Base-by-base conservation (phyloP, 139 green algal species). In the Chlorella sorokiniana region DNA sequence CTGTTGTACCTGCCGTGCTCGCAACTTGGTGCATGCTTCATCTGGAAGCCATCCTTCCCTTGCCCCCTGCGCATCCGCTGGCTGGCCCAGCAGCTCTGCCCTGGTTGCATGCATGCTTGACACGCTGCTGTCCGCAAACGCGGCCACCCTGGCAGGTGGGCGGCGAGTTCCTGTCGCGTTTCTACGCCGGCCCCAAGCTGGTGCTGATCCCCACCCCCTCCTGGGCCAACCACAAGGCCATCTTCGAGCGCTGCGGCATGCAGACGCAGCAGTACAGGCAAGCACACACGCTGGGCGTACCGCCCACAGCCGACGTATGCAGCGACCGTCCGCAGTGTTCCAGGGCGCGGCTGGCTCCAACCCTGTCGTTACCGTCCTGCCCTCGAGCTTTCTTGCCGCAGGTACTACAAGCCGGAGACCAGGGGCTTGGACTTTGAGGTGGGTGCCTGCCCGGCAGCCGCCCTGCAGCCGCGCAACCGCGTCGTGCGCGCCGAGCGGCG, bases 181-280 rank as follows among this genome's bases (percentile, higher is more conserved):
- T 94, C 85, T 78, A 96, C 23, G 91, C 94, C 42, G 91, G 88
- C 61, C 83, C 67, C 56, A 91, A 76, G 27, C 41, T 75, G 70
- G 80, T 84, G 70, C 80, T 84, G 9, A 74, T 80, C 42, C 80
- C 89, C 79, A 94, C 95, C 86, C 95, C 95, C 59, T 97, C 94
- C 25, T 98, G 95, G 95, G 92, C 92, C 78, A 98, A 98, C 90
- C 95, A 98, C 92, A 88, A 91, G 61, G 96, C 96, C 90, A 98
- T 99, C 88, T 98, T 98, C 76, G 86, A 88, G 9, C 93, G 98
- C 61, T 85, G 89, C 14, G 68, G 86, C 93, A 81, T 97, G 91
- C 90, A 90, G 93, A 41, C 40, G n/a, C 69, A 52, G 84, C 85
- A 93, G 81, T 99, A 98, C 93, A 51, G 71, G 71, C 67, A 51